A percentile compares a stretch with the other conserved stretches of the same genome.
phyloP scores from a whole-genome alignment of 2,329 filamentous ascomycete species.

The Exophiala mesophila region DNA sequence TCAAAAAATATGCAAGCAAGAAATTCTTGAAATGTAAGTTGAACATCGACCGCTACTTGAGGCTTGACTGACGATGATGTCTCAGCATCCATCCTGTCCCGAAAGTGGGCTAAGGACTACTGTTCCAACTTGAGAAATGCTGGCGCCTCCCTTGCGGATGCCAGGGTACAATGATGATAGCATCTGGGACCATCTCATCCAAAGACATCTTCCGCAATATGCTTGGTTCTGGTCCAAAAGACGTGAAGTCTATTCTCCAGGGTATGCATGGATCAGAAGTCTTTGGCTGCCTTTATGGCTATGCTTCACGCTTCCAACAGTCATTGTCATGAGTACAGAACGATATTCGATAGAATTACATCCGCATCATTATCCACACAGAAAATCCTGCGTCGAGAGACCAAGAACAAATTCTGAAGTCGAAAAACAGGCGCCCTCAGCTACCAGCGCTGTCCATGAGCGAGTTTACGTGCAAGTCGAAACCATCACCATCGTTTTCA shows the following conservation, averaged over 20 bases:
- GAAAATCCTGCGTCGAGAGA: too few relatives aligned
- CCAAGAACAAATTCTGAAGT: neutral
- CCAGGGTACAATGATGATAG: conserved; percentile 22
- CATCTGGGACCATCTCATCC: conserved; percentile 1
- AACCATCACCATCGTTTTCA: too few relatives aligned
- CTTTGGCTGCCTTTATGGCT: conserved; percentile 2
- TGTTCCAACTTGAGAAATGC: conserved; percentile 19
- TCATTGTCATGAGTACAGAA: conserved; percentile 19
- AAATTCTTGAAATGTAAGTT: conserved; percentile 92
- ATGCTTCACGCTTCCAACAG: conserved; percentile 16
- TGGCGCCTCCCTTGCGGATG: conserved; percentile 15
- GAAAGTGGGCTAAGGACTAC: conserved; percentile 88
- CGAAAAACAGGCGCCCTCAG: too few relatives aligned
- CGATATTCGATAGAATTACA: conserved; percentile 18
- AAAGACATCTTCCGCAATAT: neutral
- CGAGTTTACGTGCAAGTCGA: too few relatives aligned
- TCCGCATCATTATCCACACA: conserved; percentile 20
- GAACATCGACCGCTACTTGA: neutral
- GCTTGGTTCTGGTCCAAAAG: neutral
- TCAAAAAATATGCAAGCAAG: conserved; percentile 99
- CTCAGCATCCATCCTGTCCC: conserved; percentile 80
- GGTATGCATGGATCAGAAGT: neutral
- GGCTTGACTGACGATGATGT: conserved; percentile 21
- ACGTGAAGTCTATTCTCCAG: neutral
- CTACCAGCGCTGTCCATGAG: too few relatives aligned